Evolutionary conservation across 2,329 filamentous ascomycete species (phyloP).

Genomic region (Clonostachys sp.): DNA sequence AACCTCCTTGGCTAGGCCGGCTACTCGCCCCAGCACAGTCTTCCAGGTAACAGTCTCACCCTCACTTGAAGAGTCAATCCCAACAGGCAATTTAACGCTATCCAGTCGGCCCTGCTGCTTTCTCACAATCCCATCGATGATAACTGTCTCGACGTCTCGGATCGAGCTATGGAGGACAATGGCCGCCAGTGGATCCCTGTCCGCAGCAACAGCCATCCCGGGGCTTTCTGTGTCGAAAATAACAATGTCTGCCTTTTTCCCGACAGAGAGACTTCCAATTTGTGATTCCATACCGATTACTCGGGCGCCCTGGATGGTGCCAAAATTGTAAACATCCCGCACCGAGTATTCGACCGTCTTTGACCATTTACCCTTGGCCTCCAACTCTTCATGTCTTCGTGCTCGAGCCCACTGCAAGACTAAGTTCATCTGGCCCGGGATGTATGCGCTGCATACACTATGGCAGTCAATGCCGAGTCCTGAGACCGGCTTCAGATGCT

Average conservation of each 20-base stretch:
- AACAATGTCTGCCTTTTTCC: slow-evolving; percentile 41
- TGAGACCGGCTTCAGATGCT: slow-evolving; percentile 5
- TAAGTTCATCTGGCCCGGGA: background rate
- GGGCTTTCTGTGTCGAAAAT: slow-evolving; percentile 31
- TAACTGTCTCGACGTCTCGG: slow-evolving; percentile 41
- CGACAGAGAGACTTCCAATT: slow-evolving; percentile 37
- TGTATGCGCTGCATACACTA: background rate
- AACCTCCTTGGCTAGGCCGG: too few species aligned
- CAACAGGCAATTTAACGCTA: too few species aligned
- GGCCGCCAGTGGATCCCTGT: slow-evolving; percentile 43
- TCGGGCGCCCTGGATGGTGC: slow-evolving; percentile 37
- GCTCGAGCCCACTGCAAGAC: background rate
- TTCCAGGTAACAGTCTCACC: too few species aligned
- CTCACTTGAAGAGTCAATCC: too few species aligned
- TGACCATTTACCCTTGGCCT: too few species aligned
- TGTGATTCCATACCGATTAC: slow-evolving; percentile 31
- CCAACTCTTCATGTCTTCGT: too few species aligned
- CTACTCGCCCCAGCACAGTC: too few species aligned
- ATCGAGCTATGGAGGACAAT: slow-evolving; percentile 46
- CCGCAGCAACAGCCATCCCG: slow-evolving; percentile 7
- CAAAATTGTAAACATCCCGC: slow-evolving; percentile 42
- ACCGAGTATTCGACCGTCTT: slow-evolving; percentile 7
- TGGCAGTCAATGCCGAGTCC: slow-evolving; percentile 12
- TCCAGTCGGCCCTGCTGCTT: slow-evolving; percentile 34
- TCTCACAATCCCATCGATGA: slow-evolving; percentile 39